Base-by-base conservation (phyloP, 2,329 filamentous ascomycete genomes). In the Trichoderma hamatum region DNA sequence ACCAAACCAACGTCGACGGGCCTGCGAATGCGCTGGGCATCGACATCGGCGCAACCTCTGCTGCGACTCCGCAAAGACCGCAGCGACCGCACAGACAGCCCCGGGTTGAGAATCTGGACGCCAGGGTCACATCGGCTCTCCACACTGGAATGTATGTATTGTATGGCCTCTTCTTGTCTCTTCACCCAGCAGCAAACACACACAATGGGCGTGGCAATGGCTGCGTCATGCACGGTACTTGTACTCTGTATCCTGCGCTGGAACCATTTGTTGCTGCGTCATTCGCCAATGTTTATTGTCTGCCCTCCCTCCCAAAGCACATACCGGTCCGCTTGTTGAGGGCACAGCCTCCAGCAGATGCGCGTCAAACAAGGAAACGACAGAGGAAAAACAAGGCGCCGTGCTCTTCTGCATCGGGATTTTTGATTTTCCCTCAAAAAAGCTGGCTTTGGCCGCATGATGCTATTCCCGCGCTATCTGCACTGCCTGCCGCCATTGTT, bases 11-110 rank as follows among this genome's bases (percentile, higher is more conserved):
- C 28, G 72, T 75, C 61, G 75, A 75, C 56, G 73, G 72, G 65
- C 73, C 75, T 52, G 73, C 78, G 58, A 74, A 76, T 73, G 74
- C 74, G 28, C 74, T 79, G 39, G 71, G 68, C 49, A 69, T 61
- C 54, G 54, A 55, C 30, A 13, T 64, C 34, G 19, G 46, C 32
- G 19, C 28, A 69, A 51, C 19, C 36, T 10, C 14, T 19, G 43
- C 34, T 28, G n/a, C n/a, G 10, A 21, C 46, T 24, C 62, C 72
- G 72, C 65, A 73, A 7, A 10, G 56, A 43, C 59, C 30, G 34
- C 61, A 30, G 30, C 75, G 72, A 72, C 71, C 36, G 74, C 77
- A 36, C 72, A 72, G 70, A 73, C 46, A 72, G 36, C 78, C 75
- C 73, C 77, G 78, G 65, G 73, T 78, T 55, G 75, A 76, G 51